These are phyloP conservation scores for Rhytidhysteron rufulum DNA, from an alignment of 2,329 filamentous ascomycete species.

Conservation along the genomic window DNA sequence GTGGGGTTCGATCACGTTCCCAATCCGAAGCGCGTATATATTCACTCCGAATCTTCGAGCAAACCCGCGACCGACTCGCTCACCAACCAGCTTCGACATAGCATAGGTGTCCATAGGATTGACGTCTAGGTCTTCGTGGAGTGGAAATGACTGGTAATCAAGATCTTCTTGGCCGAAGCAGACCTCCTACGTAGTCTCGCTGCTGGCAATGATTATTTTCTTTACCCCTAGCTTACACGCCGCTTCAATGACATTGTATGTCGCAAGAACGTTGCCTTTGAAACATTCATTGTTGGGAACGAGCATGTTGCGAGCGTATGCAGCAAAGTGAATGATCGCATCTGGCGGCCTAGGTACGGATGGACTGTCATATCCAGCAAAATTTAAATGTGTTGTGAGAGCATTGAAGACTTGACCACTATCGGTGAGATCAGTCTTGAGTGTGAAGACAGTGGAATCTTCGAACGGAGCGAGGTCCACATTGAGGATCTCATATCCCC, in stretches of 20 bases:
- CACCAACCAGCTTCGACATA: constrained; percentile 57
- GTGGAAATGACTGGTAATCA: constrained; percentile 55
- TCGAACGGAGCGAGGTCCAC: constrained; percentile 50
- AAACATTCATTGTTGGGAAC: constrained; percentile 60
- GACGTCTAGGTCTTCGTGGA: constrained; percentile 57
- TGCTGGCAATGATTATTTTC: constrained; percentile 60
- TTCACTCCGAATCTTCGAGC: constrained; percentile 53
- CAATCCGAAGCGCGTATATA: constrained; percentile 60
- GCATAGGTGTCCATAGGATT: constrained; percentile 62
- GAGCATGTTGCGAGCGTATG: constrained; percentile 57
- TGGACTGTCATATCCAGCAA: constrained; percentile 46
- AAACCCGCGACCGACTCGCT: constrained; percentile 55
- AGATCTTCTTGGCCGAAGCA: constrained; percentile 58
- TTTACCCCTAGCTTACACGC: constrained; percentile 59
- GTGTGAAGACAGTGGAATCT: constrained; percentile 48
- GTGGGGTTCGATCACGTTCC: constrained; percentile 59
- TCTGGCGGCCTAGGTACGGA: constrained; percentile 48
- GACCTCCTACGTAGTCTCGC: constrained; percentile 59
- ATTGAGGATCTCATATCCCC: constrained; percentile 53
- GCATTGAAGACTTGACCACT: constrained; percentile 56
- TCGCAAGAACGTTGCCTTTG: constrained; percentile 51
- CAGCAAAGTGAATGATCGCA: constrained; percentile 61
- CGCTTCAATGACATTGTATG: constrained; percentile 62
- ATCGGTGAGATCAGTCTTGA: constrained; percentile 55
- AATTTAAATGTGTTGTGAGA: constrained; percentile 54